Evolutionary conservation across 768 basidiomycete species (phyloP), one percentile per base, ranked within the genome.

Genomic region (Xerocomellus chrysenteron): DNA sequence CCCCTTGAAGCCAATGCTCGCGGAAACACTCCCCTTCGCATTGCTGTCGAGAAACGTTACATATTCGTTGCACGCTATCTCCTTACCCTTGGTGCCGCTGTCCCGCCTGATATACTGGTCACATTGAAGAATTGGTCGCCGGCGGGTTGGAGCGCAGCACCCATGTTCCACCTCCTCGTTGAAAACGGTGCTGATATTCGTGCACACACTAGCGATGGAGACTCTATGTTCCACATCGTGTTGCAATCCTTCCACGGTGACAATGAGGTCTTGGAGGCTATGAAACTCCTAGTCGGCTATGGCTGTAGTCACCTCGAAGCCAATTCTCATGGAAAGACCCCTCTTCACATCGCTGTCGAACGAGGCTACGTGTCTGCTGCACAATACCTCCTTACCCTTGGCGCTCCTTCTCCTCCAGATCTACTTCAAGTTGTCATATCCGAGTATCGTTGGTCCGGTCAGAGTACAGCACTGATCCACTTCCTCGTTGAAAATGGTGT

Each of bases 361-460:
- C 0, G 7, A 8, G 13, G 28, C 14, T 1, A 17, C 16, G n/a
- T 12, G 24, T 51, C 41, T 13, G 11, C 32, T 33, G 50, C 30
- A 10, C 50, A 9, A 13, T 32, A 50, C 21, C 50, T 49, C 17
- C 21, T 37, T 11, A 21, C 53, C 1, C 19, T 54, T 8, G 47
- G 40, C 3, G 24, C 54, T 4, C 8, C 11, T 5, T 6, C 32
- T 10, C 52, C 24, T 26, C 13, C 35, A 11, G 44, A 45, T 9
- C 9, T 37, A 2, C 43, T 52, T n/a, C n/a, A n/a, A n/a, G n/a
- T n/a, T 10, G 37, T 30, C 14, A 28, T n/a, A 28, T 39, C 2
- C 13, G 2, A 24, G 0, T 2, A 0, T 41, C 2, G 9, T 8
- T n/a, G 7, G 19, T 6, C 2, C 4, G 0, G 17, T 4, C 6